Conservation (phyloP, 441 rosid species). For the Adansonia rubrostipa region DNA sequence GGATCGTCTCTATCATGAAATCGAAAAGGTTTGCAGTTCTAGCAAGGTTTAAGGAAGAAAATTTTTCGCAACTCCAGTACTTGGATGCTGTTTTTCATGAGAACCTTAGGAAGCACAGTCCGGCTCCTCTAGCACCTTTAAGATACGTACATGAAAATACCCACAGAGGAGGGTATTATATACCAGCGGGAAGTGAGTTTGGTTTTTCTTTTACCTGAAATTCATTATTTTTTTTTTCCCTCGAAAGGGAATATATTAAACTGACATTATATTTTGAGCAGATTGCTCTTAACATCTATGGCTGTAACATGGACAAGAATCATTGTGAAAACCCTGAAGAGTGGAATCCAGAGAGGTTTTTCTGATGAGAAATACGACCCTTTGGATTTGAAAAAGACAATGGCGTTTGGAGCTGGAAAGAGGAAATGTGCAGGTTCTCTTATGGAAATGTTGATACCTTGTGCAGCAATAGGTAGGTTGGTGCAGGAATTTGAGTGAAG, state of each 20-base stretch:
- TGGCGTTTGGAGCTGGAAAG: slow-evolving; percentile 90
- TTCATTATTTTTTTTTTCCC: not conserved
- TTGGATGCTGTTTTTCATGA: slow-evolving; percentile 75
- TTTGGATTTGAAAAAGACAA: slow-evolving; percentile 68
- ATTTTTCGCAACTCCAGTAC: slow-evolving; percentile 54
- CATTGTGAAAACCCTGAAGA: slow-evolving; percentile 67
- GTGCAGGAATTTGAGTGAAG: slow-evolving; percentile 80
- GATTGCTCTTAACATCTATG: slow-evolving; percentile 85
- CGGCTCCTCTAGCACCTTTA: slow-evolving; percentile 68
- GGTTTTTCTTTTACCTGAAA: slow-evolving; percentile 18
- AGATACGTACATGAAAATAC: slow-evolving; percentile 79
- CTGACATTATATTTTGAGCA: slow-evolving; percentile 32
- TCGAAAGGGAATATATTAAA: not conserved
- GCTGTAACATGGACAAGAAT: slow-evolving; percentile 86
- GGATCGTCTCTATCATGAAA: slow-evolving; percentile 58
- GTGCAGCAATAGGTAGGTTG: slow-evolving; percentile 67
- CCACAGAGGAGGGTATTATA: slow-evolving; percentile 66
- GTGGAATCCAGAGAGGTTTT: slow-evolving; percentile 75
- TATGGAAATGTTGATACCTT: slow-evolving; percentile 62
- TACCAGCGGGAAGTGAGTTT: slow-evolving; percentile 79
- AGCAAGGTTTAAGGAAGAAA: slow-evolving; percentile 66
- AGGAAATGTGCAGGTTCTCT: slow-evolving; percentile 83
- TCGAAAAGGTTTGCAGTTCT: slow-evolving; percentile 52
- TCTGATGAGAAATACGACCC: slow-evolving; percentile 52
- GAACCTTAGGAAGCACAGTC: slow-evolving; percentile 77